Conservation (phyloP, 73 alveolate genomes). For the Tetrahymena thermophila region DNA sequence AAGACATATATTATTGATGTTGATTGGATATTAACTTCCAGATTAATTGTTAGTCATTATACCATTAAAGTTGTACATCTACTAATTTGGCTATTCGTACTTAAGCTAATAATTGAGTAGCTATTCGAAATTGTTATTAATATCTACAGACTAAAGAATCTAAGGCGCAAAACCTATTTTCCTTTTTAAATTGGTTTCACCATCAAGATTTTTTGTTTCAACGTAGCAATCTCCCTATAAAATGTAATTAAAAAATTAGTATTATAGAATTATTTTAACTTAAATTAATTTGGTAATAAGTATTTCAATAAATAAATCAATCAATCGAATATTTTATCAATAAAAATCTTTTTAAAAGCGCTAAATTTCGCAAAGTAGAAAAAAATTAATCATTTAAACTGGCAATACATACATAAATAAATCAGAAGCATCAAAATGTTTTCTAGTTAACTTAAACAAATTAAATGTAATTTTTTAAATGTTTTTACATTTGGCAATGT, state of each 20-base stretch:
- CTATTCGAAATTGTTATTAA: background rate
- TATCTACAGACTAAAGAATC: background rate
- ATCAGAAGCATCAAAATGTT: background rate
- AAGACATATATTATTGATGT: background rate
- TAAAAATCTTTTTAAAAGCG: too few species aligned
- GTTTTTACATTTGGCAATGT: conserved; percentile 56
- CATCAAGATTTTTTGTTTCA: conserved; percentile 88
- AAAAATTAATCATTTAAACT: too few species aligned
- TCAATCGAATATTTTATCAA: too few species aligned
- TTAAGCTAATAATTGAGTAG: conserved; percentile 3
- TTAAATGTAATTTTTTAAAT: background rate
- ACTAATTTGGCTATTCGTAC: conserved; percentile 34
- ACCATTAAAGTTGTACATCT: conserved; percentile 45
- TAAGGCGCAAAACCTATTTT: conserved; percentile 30
- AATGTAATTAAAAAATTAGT: conserved; percentile 46
- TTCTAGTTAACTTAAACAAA: background rate
- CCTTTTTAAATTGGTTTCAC: conserved; percentile 81
- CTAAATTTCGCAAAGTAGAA: background rate
- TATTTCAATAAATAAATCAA: too few species aligned
- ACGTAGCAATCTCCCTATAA: conserved; percentile 44
- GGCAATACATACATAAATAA: background rate
- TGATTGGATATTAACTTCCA: background rate
- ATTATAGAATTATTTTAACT: background rate
- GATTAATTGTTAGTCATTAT: background rate
- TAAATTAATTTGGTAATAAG: too few species aligned